Base-by-base conservation (phyloP, 1,284 basidiomycete genomes). In the Cystobasidium pallidum region DNA sequence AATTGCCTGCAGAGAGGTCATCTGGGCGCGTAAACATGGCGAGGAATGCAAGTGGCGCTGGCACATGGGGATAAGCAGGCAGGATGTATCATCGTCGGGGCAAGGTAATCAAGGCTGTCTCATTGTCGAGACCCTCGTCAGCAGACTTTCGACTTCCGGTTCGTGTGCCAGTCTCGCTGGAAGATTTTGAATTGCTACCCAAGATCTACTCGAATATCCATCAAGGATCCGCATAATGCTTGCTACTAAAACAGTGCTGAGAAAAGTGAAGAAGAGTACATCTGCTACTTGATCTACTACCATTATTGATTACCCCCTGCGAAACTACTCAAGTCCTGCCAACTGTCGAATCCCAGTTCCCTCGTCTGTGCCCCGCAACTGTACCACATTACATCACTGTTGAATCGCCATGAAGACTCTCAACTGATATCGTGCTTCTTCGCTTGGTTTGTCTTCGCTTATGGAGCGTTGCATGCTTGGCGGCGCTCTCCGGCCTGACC, bases 221-320 rank as follows among this genome's bases (percentile, higher is more conserved):
- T 57, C 54, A 57, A 57, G 54, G 54, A 34, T 7, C 11, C 24
- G 19, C 17, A 47, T 45, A 58, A 67, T 43, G 17, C 45, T 21
- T 24, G 28, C 66, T 67, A 58, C 19, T 67, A 67, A 67, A 58
- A 67, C 66, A 67, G 39, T 24, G 51, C 15, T 34, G 21, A 66
- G 63, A 65, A 65, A 52, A 26, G 49, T 65, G 45, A 66, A 57
- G n/a, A n/a, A 52, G 6, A 7, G 36, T 39, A 39, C 36, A 13
- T 39, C 13, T 39, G 13, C 36, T n/a, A n/a, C n/a, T n/a, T n/a
- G n/a, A n/a, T n/a, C n/a, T n/a, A n/a, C n/a, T n/a, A n/a, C n/a
- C n/a, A n/a, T n/a, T 39, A 39, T 39, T 39, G 19, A 45, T 45
- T 45, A 19, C 3, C 11, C 6, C 28, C 58, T 61, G 26, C n/a